A percentile compares a stretch with the other conserved stretches of the same genome.
Conservation (phyloP, 768 basidiomycete species). For the Baorangia bicolor region DNA sequence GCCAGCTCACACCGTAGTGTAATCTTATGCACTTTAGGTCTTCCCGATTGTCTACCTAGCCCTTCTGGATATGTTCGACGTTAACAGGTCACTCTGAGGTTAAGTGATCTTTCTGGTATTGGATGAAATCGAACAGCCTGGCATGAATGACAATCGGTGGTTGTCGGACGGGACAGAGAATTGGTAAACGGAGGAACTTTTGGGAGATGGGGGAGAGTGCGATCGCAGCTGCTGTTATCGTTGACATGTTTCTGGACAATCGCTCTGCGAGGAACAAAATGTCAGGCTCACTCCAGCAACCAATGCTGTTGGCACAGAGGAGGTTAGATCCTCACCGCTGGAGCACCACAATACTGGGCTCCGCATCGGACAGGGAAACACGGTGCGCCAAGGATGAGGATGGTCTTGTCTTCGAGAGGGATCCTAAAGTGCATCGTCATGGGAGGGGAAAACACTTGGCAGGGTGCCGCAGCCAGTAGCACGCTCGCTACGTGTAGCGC, state of each 20-base stretch:
- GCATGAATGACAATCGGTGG: not conserved
- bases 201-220: not conserved
- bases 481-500: slow-evolving; percentile 24
- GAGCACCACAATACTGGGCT: slow-evolving; percentile 5
- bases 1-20: too few species aligned
- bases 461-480: slow-evolving; percentile 27
- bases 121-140: not conserved
- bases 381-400: slow-evolving; percentile 23
- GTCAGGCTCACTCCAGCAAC: not conserved
- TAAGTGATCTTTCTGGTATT: not conserved
- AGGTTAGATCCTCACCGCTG: not conserved
- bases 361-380: slow-evolving; percentile 4
- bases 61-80: too few species aligned
- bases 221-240: not conserved
- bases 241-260: not conserved
- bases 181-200: not conserved
- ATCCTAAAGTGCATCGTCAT: slow-evolving; percentile 24
- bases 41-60: not conserved
- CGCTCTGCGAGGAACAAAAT: not conserved
- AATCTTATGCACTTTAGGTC: not conserved
- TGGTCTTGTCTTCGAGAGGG: slow-evolving; percentile 18
- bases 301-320: not conserved
- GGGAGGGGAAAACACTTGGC: slow-evolving; percentile 18
- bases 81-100: not conserved
- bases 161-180: not conserved